Percentiles rank a stretch among this genome's conserved stretches.
phyloP scores from a whole-genome alignment of 148 eudicot species.

The Silene latifolia region DNA sequence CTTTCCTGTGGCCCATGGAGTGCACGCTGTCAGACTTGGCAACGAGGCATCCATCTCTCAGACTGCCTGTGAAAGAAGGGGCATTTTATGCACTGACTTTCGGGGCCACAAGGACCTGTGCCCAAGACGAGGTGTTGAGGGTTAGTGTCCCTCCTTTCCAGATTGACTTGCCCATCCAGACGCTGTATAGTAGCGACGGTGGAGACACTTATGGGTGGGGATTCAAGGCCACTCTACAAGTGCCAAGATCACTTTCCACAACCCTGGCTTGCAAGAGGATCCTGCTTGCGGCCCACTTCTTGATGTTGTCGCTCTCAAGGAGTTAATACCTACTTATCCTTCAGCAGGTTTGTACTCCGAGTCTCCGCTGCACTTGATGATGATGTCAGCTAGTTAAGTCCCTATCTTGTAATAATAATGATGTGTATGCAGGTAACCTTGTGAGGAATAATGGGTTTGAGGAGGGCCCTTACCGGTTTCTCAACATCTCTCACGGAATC shows the following conservation, averaged over 20 bases:
- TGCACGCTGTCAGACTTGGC: conserved; percentile 71
- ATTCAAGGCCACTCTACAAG: conserved; percentile 46
- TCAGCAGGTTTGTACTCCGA: conserved; percentile 27
- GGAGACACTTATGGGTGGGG: conserved; percentile 79
- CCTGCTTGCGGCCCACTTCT: conserved; percentile 85
- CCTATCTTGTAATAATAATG: background rate
- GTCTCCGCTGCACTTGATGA: background rate
- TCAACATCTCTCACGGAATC: conserved; percentile 66
- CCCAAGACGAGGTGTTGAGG: conserved; percentile 85
- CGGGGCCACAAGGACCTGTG: conserved; percentile 85
- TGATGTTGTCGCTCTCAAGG: conserved; percentile 85
- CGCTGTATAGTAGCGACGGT: conserved; percentile 70
- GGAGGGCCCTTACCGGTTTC: conserved; percentile 44
- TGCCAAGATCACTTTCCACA: conserved; percentile 52
- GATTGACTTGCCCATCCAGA: conserved; percentile 77
- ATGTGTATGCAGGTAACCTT: conserved; percentile 42
- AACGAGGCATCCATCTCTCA: conserved; percentile 77
- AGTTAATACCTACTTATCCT: conserved; percentile 49
- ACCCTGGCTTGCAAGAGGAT: conserved; percentile 78
- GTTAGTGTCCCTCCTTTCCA: conserved; percentile 58
- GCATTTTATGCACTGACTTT: conserved; percentile 62
- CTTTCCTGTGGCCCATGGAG: conserved; percentile 63
- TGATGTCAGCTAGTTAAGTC: background rate
- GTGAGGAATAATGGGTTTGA: conserved; percentile 75
- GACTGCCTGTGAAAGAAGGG: conserved; percentile 54